These are phyloP conservation scores for Domatiomyces catenatus DNA, from an alignment of 2,329 filamentous ascomycete genomes.

Conservation along the genomic window DNA sequence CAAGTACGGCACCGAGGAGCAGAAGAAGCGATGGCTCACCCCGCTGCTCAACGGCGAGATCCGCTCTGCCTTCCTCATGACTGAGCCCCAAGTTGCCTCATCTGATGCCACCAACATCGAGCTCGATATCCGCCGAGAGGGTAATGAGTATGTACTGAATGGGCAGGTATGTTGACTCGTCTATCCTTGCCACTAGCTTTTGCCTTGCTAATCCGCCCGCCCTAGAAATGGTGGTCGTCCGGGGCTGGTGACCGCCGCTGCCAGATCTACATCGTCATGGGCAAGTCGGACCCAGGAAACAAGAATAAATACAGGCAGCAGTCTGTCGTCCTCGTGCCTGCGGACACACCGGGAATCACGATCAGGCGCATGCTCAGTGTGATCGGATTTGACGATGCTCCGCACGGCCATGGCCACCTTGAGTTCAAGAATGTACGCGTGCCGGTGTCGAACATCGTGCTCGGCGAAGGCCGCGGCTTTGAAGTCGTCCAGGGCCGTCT, in stretches of 20 bases:
- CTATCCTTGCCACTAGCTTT: not conserved
- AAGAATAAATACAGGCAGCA: slow-evolving; percentile 71
- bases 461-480: slow-evolving; percentile 85
- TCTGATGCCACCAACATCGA: slow-evolving; percentile 87
- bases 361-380: slow-evolving; percentile 86
- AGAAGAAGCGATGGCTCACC: slow-evolving; percentile 69
- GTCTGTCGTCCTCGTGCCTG: slow-evolving; percentile 81
- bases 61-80: slow-evolving; percentile 83
- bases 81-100: slow-evolving; percentile 75
- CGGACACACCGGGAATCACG: slow-evolving; percentile 69
- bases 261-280: slow-evolving; percentile 89
- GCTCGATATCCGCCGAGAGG: slow-evolving; percentile 65
- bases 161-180: slow-evolving; percentile 35
- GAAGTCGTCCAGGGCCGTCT: slow-evolving; percentile 97
- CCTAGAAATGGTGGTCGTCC: slow-evolving; percentile 95
- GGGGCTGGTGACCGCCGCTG: slow-evolving; percentile 86
- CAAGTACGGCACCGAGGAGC: slow-evolving; percentile 66
- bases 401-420: slow-evolving; percentile 88
- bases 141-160: slow-evolving; percentile 82
- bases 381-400: slow-evolving; percentile 94
- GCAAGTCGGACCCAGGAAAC: slow-evolving; percentile 66
- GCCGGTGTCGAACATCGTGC: slow-evolving; percentile 70
- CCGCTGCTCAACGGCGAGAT: slow-evolving; percentile 73
- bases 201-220: not conserved
- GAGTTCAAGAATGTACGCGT: slow-evolving; percentile 79